Conservation (phyloP, 768 basidiomycete species). For the Boletus vermiculosoides region DNA sequence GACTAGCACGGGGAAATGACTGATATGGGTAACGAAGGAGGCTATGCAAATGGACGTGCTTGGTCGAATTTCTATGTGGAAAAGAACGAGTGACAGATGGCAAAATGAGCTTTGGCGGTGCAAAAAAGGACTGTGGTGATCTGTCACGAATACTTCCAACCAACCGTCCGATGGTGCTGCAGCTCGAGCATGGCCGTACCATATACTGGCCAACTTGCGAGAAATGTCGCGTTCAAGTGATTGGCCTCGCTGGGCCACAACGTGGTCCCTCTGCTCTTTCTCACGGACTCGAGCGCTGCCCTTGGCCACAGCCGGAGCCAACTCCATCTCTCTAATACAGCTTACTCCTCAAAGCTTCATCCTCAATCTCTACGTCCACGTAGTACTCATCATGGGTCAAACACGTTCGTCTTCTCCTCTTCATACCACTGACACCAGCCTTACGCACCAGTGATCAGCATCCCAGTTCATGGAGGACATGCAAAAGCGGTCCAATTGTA, state of each 20-base stretch:
- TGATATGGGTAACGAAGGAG: conserved; percentile 14
- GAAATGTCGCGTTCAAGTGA: not conserved
- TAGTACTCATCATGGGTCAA: conserved; percentile 65
- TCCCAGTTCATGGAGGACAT: conserved; percentile 98
- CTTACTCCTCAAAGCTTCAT: not conserved
- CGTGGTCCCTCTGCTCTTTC: conserved; percentile 6
- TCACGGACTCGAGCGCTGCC: conserved; percentile 18
- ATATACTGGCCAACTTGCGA: conserved; percentile 9
- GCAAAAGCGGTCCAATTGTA: conserved; percentile 97
- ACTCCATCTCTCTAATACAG: not conserved
- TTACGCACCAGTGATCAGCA: conserved; percentile 40
- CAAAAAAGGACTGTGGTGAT: conserved; percentile 1
- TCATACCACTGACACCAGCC: not conserved
- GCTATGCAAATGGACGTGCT: conserved; percentile 15
- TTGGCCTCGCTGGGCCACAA: not conserved
- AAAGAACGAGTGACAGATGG: conserved; percentile 14
- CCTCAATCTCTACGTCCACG: not conserved
- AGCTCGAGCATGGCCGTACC: conserved; percentile 24
- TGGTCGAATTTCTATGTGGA: conserved; percentile 30
- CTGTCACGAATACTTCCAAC: conserved; percentile 3
- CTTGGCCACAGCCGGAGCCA: not conserved
- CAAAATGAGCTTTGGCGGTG: conserved; percentile 4
- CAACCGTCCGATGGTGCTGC: conserved; percentile 3
- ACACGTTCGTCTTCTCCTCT: conserved; percentile 54
- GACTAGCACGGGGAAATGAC: conserved; percentile 4